Conservation (phyloP, 2,329 filamentous ascomycete species). For the Ramichloridium luteum region DNA sequence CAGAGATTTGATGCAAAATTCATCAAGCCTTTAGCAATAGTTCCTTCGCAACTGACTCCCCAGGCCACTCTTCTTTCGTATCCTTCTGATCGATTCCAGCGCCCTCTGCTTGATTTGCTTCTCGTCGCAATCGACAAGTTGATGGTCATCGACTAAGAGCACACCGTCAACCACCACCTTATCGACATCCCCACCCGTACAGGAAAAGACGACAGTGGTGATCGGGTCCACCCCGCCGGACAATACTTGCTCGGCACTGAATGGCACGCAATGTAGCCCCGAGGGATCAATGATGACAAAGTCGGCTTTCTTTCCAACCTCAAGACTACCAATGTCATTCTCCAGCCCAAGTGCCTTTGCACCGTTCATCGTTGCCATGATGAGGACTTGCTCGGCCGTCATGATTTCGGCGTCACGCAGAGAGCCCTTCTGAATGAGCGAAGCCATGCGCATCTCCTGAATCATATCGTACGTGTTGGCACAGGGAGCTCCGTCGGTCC, state of each 20-base stretch:
- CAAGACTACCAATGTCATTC: slow-evolving; percentile 28
- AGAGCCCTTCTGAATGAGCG: slow-evolving; percentile 37
- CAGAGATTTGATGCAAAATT: too few relatives aligned
- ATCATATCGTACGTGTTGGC: slow-evolving; percentile 41
- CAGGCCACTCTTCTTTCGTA: too few relatives aligned
- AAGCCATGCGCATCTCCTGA: slow-evolving; percentile 42
- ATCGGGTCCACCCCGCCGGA: slow-evolving; percentile 21
- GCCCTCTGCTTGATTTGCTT: too few relatives aligned
- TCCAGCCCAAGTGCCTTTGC: slow-evolving; percentile 35
- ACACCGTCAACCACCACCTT: slow-evolving; percentile 34
- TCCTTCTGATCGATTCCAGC: too few relatives aligned
- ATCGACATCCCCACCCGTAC: slow-evolving; percentile 34
- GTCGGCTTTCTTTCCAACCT: slow-evolving; percentile 35
- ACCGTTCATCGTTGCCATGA: slow-evolving; percentile 43
- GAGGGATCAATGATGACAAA: slow-evolving; percentile 29
- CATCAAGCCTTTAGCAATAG: too few relatives aligned
- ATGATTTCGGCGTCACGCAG: slow-evolving; percentile 31
- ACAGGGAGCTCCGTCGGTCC: slow-evolving; percentile 43
- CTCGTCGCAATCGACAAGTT: too few relatives aligned
- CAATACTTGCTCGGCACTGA: too few relatives aligned
- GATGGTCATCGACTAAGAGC: slow-evolving; percentile 25
- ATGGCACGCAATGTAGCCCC: too few relatives aligned
- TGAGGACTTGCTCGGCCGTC: slow-evolving; percentile 34
- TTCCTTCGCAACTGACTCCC: too few relatives aligned
- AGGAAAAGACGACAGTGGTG: slow-evolving; percentile 35